These are phyloP conservation scores for Aspergillus jensenii DNA, from an alignment of 2,329 filamentous ascomycete species.

Conservation along the genomic window DNA sequence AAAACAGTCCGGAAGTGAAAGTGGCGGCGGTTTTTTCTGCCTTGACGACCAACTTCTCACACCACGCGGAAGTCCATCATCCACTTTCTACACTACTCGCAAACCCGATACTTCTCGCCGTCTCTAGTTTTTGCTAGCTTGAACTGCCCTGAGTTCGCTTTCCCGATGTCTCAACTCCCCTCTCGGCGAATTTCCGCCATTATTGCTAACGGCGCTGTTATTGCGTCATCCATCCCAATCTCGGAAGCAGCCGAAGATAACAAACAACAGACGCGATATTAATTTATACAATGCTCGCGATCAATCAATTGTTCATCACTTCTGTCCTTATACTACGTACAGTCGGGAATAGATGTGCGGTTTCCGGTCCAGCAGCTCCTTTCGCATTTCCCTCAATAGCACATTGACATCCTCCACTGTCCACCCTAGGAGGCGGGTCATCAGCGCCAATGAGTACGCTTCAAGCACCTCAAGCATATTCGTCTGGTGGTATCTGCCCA, in stretches of 20 bases:
- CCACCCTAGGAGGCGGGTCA: slow-evolving; percentile 38
- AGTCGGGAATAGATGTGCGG: slow-evolving; percentile 39
- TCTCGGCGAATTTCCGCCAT: background rate
- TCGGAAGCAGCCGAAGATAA: background rate
- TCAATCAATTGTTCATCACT: background rate
- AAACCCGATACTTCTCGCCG: too few relatives aligned
- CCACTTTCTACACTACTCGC: background rate
- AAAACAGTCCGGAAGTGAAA: background rate
- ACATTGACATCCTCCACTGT: slow-evolving; percentile 37
- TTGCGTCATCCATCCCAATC: background rate
- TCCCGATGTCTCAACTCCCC: background rate
- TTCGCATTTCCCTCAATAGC: slow-evolving; percentile 39
- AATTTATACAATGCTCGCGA: background rate
- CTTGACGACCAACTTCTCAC: background rate
- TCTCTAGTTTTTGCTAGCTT: background rate
- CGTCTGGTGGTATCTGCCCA: slow-evolving; percentile 32
- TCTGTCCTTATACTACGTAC: slow-evolving; percentile 34
- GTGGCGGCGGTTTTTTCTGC: background rate
- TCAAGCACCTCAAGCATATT: slow-evolving; percentile 32
- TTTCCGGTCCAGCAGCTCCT: slow-evolving; percentile 36
- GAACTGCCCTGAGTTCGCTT: background rate
- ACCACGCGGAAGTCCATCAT: background rate
- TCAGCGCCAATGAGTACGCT: slow-evolving; percentile 31
- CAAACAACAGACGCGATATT: background rate
- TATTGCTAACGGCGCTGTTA: background rate